Conservation (phyloP, 805 yeast genomes). For the Kuraishia floccosa region DNA sequence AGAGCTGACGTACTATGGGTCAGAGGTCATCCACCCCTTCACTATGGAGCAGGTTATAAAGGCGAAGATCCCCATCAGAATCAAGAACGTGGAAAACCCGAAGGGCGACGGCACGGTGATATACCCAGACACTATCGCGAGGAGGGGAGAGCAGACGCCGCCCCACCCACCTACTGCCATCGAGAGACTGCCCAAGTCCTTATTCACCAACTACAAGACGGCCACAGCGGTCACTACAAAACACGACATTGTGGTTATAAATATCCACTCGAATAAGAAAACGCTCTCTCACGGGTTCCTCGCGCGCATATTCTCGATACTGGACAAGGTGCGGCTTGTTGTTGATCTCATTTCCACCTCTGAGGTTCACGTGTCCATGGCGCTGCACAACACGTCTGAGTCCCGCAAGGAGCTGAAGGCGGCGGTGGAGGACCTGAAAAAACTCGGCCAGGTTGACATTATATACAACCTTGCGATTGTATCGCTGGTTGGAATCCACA, state of each 20-base stretch:
- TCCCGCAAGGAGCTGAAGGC: conserved; percentile 39
- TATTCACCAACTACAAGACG: conserved; percentile 39
- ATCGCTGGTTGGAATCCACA: conserved; percentile 91
- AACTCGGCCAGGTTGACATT: conserved; percentile 82
- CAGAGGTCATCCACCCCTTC: conserved; percentile 97
- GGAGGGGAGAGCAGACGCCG: conserved; percentile 83
- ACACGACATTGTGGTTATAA: conserved; percentile 81
- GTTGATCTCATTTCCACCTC: conserved; percentile 96
- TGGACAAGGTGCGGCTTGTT: conserved; percentile 76
- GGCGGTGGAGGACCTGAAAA: conserved; percentile 70
- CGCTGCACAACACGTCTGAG: conserved; percentile 71
- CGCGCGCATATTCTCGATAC: conserved; percentile 78
- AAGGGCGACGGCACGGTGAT: conserved; percentile 88
- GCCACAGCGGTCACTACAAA: conserved; percentile 97
- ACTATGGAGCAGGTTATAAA: conserved; percentile 98
- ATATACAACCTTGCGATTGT: conserved; percentile 84
- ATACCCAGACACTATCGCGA: conserved; percentile 81
- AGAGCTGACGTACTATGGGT: conserved; percentile 93
- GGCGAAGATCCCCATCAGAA: conserved; percentile 93
- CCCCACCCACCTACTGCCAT: conserved; percentile 88
- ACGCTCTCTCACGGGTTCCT: conserved; percentile 90
- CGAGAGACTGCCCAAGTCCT: conserved; percentile 29
- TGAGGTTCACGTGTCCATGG: conserved; percentile 98
- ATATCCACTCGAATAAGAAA: conserved; percentile 89
- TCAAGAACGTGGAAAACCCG: conserved; percentile 93